Base-by-base conservation (phyloP, 768 basidiomycete genomes). In the Artomyces pyxidatus region DNA sequence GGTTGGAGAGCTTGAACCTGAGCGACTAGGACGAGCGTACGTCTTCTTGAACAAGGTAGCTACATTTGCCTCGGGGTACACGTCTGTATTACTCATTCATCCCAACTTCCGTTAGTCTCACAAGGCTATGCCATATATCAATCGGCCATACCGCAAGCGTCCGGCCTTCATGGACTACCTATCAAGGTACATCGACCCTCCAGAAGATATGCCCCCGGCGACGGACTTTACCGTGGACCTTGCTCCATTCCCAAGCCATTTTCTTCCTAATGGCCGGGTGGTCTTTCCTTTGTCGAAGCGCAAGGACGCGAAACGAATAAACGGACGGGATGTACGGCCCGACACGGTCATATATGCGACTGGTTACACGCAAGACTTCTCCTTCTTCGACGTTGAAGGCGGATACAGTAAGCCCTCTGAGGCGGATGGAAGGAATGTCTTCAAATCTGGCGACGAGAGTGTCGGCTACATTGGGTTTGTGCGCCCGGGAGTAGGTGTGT, bases 71-170 rank as follows among this genome's bases (percentile, higher is more conserved):
- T 23, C 14, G 12, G 3, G 16, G 37, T 6, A n/a, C 17, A 10
- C 30, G 25, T 12, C 4, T 44, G 6, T 38, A 17, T 17, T 42
- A 21, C 23, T 48, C 26, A 32, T 8, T 16, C 12, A 0, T 35
- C 1, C 17, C 3, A 12, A 45, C 16, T 17, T n/a, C n/a, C n/a
- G 27, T 3, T 30, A 78, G 71, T 76, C 75, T 2, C 71, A 73
- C 55, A 75, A 73, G 57, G 80, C 77, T 5, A 76, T 80, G 75
- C 73, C 74, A 7, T 82, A 77, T 61, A 71, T 80, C 60, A 81
- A 81, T 56, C 68, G 75, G 14, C 79, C 78, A 3, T 80, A 74
- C 59, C 65, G 71, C 17, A 66, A 68, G 5, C 69, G 79, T 1
- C 63, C 70, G 4, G 56, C 58, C 19, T 54, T 70, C 40, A 61